Conservation (phyloP, 225 moss, liverwort and hornwort species). For the Climacium dendroides region DNA sequence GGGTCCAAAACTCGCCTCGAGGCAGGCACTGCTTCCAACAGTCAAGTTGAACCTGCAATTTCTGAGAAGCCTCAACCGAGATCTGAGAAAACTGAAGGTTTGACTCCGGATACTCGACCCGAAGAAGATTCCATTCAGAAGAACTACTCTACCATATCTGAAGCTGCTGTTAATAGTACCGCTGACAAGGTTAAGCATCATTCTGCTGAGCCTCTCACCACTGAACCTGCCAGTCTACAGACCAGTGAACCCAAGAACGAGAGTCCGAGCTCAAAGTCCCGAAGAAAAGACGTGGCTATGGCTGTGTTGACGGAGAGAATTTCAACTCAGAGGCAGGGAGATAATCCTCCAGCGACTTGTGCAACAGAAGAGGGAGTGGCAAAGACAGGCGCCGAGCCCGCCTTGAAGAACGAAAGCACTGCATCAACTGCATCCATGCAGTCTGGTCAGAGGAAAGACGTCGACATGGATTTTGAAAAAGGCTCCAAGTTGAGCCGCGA, state of each 20-base stretch:
- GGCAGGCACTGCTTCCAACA: not conserved
- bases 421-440: not conserved
- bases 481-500: conserved; percentile 10
- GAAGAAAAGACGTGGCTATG: not conserved
- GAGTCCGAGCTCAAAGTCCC: not conserved
- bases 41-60: not conserved
- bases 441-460: not conserved
- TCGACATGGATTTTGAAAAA: not conserved
- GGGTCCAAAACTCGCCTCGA: not conserved
- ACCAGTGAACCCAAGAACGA: not conserved
- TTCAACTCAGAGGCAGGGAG: not conserved
- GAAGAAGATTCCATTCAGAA: not conserved
- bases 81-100: not conserved
- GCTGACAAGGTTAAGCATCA: not conserved
- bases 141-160: not conserved
- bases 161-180: not conserved
- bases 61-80: not conserved
- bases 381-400: not conserved
- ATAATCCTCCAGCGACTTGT: not conserved
- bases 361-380: not conserved
- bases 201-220: not conserved
- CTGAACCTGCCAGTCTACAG: not conserved
- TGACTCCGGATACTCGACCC: not conserved
- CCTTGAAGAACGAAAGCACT: not conserved
- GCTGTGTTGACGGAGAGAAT: not conserved